Evolutionary conservation across 495 filamentous ascomycete species (phyloP).

Genomic region (Apiosordaria backusii): DNA sequence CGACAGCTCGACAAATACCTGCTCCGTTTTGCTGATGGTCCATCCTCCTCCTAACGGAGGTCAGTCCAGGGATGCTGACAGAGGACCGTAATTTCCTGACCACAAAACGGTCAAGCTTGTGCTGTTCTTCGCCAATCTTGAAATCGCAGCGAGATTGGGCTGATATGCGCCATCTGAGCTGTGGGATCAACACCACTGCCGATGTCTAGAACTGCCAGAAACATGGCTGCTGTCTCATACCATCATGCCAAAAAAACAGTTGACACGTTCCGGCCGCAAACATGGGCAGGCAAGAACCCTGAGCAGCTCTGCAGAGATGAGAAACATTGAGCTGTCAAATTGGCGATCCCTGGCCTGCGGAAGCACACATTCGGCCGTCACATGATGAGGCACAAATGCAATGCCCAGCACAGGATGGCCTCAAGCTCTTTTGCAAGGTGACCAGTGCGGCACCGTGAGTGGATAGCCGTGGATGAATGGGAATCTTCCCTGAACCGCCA

Average conservation of each 20-base stretch:
- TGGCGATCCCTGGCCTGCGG: not conserved
- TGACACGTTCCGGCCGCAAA: slow-evolving; percentile 13
- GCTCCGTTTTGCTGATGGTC: slow-evolving; percentile 10
- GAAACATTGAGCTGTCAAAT: slow-evolving; percentile 1
- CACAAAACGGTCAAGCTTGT: slow-evolving; percentile 3
- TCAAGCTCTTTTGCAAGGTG: not conserved
- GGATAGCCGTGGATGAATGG: slow-evolving; percentile 20
- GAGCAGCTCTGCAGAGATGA: not conserved
- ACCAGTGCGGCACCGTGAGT: slow-evolving; percentile 13
- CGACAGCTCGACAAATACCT: not conserved
- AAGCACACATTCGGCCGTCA: slow-evolving; percentile 15
- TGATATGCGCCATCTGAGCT: slow-evolving; percentile 14
- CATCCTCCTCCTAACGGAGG: slow-evolving; percentile 6
- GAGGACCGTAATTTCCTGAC: not conserved
- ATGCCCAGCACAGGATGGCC: slow-evolving; percentile 13
- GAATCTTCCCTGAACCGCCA: slow-evolving; percentile 23
- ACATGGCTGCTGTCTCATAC: slow-evolving; percentile 8
- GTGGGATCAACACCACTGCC: slow-evolving; percentile 9
- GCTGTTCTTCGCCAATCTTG: slow-evolving; percentile 12
- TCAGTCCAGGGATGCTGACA: not conserved
- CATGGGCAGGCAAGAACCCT: slow-evolving; percentile 1
- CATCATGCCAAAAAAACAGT: slow-evolving; percentile 10
- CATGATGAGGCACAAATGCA: slow-evolving; percentile 30
- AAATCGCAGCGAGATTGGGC: slow-evolving; percentile 5
- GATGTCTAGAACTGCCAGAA: not conserved